A percentile compares a stretch with the other conserved stretches of the same genome.
phyloP scores from a whole-genome alignment of 345 rosid genomes.

The Durio zibethinus region DNA sequence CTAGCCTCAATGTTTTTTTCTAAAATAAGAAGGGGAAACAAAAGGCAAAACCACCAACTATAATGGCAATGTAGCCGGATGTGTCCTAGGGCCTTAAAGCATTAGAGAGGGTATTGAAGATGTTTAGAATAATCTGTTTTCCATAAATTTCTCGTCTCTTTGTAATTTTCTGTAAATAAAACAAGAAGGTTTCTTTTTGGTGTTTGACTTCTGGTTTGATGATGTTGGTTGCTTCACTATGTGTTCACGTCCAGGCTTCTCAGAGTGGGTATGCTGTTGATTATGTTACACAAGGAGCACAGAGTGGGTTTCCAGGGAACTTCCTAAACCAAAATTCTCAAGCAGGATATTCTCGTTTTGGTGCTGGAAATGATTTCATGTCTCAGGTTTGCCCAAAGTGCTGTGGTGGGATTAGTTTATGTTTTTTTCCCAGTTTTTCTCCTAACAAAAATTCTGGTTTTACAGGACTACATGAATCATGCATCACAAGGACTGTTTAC shows the following conservation, averaged over 20 bases:
- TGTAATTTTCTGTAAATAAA: background rate
- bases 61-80: background rate
- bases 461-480: slow-evolving; percentile 88
- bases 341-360: slow-evolving; percentile 83
- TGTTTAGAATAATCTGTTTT: background rate
- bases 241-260: slow-evolving; percentile 46
- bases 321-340: slow-evolving; percentile 91
- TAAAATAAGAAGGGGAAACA: background rate
- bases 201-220: background rate
- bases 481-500: slow-evolving; percentile 92
- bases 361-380: slow-evolving; percentile 88
- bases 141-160: background rate
- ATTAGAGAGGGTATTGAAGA: background rate
- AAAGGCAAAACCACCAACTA: slow-evolving; percentile 1
- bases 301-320: slow-evolving; percentile 78
- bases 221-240: background rate
- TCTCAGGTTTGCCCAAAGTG: slow-evolving; percentile 67
- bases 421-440: background rate
- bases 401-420: background rate
- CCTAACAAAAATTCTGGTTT: slow-evolving; percentile 2
- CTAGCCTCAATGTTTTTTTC: background rate
- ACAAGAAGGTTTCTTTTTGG: background rate
- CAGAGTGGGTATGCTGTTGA: slow-evolving; percentile 87
- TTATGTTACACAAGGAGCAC: slow-evolving; percentile 89
- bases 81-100: background rate